Percentiles rank a stretch among this genome's conserved stretches.
phyloP scores from a whole-genome alignment of 805 yeast genomes.

The Pichia heedii region DNA sequence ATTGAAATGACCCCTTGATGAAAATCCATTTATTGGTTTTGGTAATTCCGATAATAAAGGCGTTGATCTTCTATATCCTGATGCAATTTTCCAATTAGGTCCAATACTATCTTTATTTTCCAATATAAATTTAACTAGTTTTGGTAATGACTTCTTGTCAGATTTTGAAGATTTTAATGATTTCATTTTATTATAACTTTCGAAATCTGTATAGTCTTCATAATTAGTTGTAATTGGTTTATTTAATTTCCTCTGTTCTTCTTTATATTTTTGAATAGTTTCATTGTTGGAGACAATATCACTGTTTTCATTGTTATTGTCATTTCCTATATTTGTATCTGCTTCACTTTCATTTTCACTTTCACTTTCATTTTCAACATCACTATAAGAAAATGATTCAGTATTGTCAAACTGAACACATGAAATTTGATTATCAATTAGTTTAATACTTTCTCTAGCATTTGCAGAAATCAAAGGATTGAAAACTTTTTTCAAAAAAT shows the following conservation, averaged over 20 bases:
- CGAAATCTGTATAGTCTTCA: conserved; percentile 15
- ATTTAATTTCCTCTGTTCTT: background rate
- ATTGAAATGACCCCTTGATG: conserved; percentile 8
- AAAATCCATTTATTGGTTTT: conserved; percentile 8
- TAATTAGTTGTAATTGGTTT: background rate
- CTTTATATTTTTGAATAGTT: background rate
- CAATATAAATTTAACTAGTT: conserved; percentile 23
- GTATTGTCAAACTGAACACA: background rate
- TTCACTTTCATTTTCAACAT: conserved; percentile 8
- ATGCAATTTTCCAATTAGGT: conserved; percentile 43
- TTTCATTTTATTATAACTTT: conserved; percentile 15
- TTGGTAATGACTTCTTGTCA: conserved; percentile 1
- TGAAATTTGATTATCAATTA: conserved; percentile 37
- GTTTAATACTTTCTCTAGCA: conserved; percentile 55
- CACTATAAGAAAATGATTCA: background rate
- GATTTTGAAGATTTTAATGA: background rate
- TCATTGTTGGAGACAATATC: background rate
- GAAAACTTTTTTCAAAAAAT: conserved; percentile 44
- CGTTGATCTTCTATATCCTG: conserved; percentile 34
- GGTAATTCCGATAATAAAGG: conserved; percentile 35
- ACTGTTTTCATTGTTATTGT: background rate
- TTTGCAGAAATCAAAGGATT: conserved; percentile 47
- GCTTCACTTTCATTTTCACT: conserved; percentile 5
- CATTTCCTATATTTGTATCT: conserved; percentile 1
- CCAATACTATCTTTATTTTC: conserved; percentile 36